Evolutionary conservation across 75 land plant species (phyloP).

Genomic region (Picea sitchensis): DNA sequence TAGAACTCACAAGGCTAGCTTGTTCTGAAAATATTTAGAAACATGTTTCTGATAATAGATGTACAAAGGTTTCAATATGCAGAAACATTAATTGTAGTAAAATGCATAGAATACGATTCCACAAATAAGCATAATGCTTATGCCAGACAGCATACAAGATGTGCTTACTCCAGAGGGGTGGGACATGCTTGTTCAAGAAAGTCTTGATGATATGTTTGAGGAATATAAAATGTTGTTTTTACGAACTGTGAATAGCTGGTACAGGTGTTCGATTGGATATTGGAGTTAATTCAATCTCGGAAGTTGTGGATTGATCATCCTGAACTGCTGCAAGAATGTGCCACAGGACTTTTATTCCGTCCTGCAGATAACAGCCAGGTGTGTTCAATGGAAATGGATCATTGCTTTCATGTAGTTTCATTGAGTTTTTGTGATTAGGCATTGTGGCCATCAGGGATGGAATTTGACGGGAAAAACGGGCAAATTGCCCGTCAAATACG

Average conservation of each 20-base stretch:
- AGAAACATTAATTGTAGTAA: background rate
- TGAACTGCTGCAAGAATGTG: constrained; percentile 18
- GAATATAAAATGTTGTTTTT: background rate
- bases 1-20: background rate
- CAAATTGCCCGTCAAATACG: too few relatives aligned
- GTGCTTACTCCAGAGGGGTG: background rate
- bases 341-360: constrained; percentile 34
- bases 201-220: background rate
- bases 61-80: too few relatives aligned
- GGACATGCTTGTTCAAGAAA: background rate
- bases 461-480: too few relatives aligned
- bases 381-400: background rate
- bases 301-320: constrained; percentile 41
- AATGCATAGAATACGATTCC: background rate
- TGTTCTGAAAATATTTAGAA: too few relatives aligned
- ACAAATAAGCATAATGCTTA: background rate
- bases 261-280: constrained; percentile 51
- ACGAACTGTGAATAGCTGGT: background rate
- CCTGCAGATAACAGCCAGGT: constrained; percentile 9
- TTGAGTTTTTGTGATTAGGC: background rate
- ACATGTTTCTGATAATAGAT: too few relatives aligned
- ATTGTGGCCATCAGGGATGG: background rate
- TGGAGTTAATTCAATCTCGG: constrained; percentile 49
- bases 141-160: background rate
- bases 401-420: too few relatives aligned